Evolutionary conservation across 106 monocot species (phyloP).

Genomic region (Apostasia shenzhenica): DNA sequence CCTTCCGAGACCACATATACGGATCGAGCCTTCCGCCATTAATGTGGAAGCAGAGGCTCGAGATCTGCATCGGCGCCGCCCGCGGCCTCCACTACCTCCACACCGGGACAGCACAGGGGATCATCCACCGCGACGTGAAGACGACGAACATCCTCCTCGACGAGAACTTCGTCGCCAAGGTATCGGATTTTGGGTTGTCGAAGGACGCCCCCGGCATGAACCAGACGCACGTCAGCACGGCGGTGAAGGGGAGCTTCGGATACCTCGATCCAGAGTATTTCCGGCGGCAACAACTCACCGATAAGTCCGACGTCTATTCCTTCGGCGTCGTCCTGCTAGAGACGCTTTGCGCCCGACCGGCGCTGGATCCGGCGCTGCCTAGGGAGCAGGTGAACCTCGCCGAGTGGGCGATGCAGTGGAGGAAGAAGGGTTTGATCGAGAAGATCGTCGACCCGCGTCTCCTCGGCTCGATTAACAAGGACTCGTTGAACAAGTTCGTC

Average conservation of each 20-base stretch:
- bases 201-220: not conserved
- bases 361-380: not conserved
- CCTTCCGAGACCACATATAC: too few species aligned
- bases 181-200: constrained; percentile 3
- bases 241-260: not conserved
- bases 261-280: too few species aligned
- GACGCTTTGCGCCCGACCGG: not conserved
- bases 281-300: too few species aligned
- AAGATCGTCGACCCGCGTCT: constrained; percentile 1
- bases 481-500: constrained; percentile 8
- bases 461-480: not conserved
- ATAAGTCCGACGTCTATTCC: not conserved
- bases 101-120: not conserved
- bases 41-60: too few species aligned
- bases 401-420: constrained; percentile 7
- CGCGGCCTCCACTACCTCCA: too few species aligned
- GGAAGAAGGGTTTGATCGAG: constrained; percentile 1
- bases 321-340: constrained; percentile 1
- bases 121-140: constrained; percentile 8
- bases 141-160: not conserved
- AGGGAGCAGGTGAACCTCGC: constrained; percentile 12
- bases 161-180: not conserved
- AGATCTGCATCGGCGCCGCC: too few species aligned
- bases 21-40: too few species aligned
- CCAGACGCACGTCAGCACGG: constrained; percentile 2